Evolutionary conservation across 192 early-diverging fungal genomes (phyloP).

Genomic region (Chytriomyces sp.): DNA sequence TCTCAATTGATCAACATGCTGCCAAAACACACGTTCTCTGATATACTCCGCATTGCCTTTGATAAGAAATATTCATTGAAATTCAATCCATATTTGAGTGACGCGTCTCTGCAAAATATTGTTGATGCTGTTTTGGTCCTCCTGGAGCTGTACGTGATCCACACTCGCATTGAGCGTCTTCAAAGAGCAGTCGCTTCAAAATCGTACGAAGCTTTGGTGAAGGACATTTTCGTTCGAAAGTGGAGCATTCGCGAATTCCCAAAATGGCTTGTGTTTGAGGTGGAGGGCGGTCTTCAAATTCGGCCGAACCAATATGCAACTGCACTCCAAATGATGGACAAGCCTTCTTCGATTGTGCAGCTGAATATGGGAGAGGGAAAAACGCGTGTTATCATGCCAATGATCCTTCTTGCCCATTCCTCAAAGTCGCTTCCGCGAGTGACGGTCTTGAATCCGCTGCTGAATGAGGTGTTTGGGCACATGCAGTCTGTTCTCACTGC

Average conservation of each 20-base stretch:
- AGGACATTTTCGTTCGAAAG: slow-evolving; percentile 9
- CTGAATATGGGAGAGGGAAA: slow-evolving; percentile 21
- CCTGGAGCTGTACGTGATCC: background rate
- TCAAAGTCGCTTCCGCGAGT: background rate
- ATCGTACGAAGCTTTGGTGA: background rate
- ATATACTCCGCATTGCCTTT: slow-evolving; percentile 5
- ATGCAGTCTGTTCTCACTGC: background rate
- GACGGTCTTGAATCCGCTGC: background rate
- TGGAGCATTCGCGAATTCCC: background rate
- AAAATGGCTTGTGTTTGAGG: background rate
- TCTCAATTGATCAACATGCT: background rate
- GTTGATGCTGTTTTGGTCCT: background rate
- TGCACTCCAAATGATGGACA: slow-evolving; percentile 1
- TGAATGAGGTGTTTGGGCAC: background rate
- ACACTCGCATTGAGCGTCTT: background rate
- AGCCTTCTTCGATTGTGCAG: slow-evolving; percentile 8
- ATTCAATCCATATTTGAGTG: slow-evolving; percentile 15
- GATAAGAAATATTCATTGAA: background rate
- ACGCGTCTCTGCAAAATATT: background rate
- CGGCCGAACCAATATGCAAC: slow-evolving; percentile 7
- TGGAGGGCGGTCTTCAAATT: slow-evolving; percentile 6
- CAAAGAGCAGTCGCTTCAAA: no score
- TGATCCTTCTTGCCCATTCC: background rate
- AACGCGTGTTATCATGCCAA: slow-evolving; percentile 20
- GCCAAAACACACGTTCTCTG: background rate